phyloP scores from a whole-genome alignment of 2,329 filamentous ascomycete genomes.

The Rhynchosporium secalis region DNA sequence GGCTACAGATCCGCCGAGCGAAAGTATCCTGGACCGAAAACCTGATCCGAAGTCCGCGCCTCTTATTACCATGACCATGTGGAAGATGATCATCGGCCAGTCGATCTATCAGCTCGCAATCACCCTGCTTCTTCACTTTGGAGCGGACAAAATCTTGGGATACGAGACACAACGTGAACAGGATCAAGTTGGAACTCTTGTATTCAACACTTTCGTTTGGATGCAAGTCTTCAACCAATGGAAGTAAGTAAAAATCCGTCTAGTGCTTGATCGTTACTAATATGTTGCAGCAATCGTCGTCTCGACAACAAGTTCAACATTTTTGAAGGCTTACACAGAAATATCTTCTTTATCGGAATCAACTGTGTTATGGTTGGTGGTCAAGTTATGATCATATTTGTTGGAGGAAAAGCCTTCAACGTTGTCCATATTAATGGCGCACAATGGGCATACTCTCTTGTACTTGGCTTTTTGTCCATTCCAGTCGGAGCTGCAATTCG shows the following conservation, averaged over 20 bases:
- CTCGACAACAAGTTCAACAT: constrained; percentile 96
- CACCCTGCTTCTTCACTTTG: constrained; percentile 83
- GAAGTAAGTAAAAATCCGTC: constrained; percentile 62
- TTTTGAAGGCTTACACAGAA: constrained; percentile 81
- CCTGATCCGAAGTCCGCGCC: constrained; percentile 73
- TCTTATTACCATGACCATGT: constrained; percentile 88
- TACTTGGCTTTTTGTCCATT: constrained; percentile 81
- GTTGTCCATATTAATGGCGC: constrained; percentile 60
- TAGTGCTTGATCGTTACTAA: constrained; percentile 20
- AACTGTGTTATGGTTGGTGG: constrained; percentile 84
- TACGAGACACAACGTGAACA: constrained; percentile 50
- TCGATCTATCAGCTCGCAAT: constrained; percentile 81
- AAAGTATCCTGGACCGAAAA: constrained; percentile 68
- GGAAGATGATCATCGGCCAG: constrained; percentile 98
- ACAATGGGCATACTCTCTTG: constrained; percentile 86
- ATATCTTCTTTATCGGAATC: constrained; percentile 87
- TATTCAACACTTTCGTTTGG: constrained; percentile 99
- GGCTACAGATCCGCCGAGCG: constrained; percentile 71
- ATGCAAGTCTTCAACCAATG: constrained; percentile 99
- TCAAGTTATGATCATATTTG: constrained; percentile 85
- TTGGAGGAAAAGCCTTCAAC: constrained; percentile 79
- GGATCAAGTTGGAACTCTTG: constrained; percentile 69
- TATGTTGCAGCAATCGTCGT: constrained; percentile 69
- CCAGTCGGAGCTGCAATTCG: constrained; percentile 81
- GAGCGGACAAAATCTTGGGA: constrained; percentile 59